Evolutionary conservation across 148 eudicot species (phyloP).

Genomic region (Vaccinium corymbosum): DNA sequence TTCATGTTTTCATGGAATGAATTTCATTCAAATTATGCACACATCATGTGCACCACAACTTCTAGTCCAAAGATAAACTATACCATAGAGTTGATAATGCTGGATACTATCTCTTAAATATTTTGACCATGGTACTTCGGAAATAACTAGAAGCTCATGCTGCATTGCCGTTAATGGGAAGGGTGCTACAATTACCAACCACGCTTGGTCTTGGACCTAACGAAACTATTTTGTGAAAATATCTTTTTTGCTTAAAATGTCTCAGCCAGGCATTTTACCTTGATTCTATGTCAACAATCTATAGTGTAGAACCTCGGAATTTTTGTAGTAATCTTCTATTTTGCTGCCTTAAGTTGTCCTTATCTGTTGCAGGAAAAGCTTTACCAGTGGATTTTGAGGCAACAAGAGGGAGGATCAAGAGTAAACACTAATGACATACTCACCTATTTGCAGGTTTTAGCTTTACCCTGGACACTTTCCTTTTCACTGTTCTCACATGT

Average conservation of each 20-base stretch:
- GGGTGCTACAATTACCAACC: no score
- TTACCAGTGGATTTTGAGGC: constrained; percentile 78
- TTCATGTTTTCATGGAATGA: no score
- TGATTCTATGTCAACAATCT: not conserved
- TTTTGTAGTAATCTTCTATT: not conserved
- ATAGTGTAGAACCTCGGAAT: not conserved
- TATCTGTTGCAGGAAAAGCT: constrained; percentile 65
- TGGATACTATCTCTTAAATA: no score
- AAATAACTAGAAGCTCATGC: no score
- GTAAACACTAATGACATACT: constrained; percentile 63
- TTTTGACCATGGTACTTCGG: no score
- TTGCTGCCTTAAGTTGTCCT: not conserved
- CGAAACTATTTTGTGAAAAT: not conserved
- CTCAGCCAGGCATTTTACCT: not conserved
- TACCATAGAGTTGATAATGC: no score
- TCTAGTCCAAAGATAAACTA: no score
- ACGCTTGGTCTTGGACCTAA: not conserved
- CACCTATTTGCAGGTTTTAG: constrained; percentile 61
- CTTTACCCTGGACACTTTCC: not conserved
- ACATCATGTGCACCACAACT: no score
- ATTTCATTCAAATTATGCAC: no score
- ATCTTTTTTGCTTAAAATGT: not conserved
- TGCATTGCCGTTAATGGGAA: no score
- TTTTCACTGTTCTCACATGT: not conserved
- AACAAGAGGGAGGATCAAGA: constrained; percentile 75